These are phyloP conservation scores for Fusarium cicatricum DNA, from an alignment of 2,329 filamentous ascomycete species.

Conservation along the genomic window DNA sequence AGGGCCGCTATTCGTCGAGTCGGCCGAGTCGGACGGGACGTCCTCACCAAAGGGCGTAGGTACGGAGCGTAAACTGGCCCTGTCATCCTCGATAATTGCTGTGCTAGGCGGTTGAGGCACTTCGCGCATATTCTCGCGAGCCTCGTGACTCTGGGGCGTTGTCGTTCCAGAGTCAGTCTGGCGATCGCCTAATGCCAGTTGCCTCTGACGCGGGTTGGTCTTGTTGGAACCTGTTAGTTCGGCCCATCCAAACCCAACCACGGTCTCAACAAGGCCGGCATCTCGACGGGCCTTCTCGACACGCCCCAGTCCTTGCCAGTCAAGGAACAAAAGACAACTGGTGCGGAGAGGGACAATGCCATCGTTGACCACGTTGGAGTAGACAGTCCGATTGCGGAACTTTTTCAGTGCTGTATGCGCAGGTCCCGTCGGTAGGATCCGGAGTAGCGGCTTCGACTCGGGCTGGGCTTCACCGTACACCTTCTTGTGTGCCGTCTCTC, in stretches of 20 bases:
- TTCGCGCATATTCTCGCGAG: constrained; percentile 54
- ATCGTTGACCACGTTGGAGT: constrained; percentile 98
- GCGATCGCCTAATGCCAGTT: constrained; percentile 49
- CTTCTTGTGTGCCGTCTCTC: constrained; percentile 52
- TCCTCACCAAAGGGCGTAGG: constrained; percentile 43
- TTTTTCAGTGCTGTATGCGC: constrained; percentile 87
- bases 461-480: constrained; percentile 59
- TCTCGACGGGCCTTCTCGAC: constrained; percentile 95
- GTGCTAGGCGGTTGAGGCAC: constrained; percentile 76
- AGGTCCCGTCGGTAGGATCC: constrained; percentile 90
- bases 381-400: constrained; percentile 90
- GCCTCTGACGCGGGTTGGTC: constrained; percentile 54
- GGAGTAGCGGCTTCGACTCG: constrained; percentile 85
- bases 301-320: constrained; percentile 92
- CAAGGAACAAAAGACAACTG: constrained; percentile 93
- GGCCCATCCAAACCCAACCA: constrained; percentile 94
- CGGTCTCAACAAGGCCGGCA: constrained; percentile 89
- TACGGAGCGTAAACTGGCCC: constrained; percentile 61
- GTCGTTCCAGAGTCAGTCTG: constrained; percentile 46
- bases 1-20: constrained; percentile 54
- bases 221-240: constrained; percentile 82
- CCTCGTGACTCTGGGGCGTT: constrained; percentile 43
- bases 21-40: constrained; percentile 39
- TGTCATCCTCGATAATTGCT: constrained; percentile 73
- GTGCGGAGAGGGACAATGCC: constrained; percentile 95